phyloP scores from a whole-genome alignment of 2,329 filamentous ascomycete species.

The Gaeumannomyces tritici region DNA sequence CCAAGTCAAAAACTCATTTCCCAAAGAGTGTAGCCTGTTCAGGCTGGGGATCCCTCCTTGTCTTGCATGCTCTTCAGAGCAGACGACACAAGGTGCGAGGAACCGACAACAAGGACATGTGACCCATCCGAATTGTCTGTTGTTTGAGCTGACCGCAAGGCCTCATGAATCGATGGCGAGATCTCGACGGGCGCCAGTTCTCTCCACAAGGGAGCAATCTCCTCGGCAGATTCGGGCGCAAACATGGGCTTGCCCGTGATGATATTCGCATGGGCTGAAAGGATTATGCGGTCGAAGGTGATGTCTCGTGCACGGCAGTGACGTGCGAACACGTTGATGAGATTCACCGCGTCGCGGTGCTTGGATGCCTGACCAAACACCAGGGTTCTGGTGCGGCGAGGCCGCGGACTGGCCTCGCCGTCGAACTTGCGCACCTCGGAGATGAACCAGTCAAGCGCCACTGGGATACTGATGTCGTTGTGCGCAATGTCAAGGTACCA shows the following conservation, averaged over 20 bases:
- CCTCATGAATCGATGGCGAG: not conserved
- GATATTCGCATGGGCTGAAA: not conserved
- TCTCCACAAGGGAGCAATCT: not conserved
- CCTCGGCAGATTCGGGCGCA: not conserved
- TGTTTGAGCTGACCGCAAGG: not conserved
- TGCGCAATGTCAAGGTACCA: constrained; percentile 4
- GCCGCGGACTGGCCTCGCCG: not conserved
- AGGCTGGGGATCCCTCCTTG: not conserved
- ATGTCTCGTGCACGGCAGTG: not conserved
- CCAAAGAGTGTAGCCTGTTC: not conserved
- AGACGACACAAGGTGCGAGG: constrained; percentile 6
- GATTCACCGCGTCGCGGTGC: not conserved
- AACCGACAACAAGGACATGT: constrained; percentile 2
- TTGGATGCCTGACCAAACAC: constrained; percentile 1
- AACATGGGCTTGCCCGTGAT: constrained; percentile 2
- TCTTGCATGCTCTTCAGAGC: constrained; percentile 5
- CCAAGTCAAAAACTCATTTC: too few relatives aligned
- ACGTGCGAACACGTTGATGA: not conserved
- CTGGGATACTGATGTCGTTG: constrained; percentile 3
- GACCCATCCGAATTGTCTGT: not conserved
- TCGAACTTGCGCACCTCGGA: constrained; percentile 1
- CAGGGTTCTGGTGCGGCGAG: not conserved
- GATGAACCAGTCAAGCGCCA: constrained; percentile 2
- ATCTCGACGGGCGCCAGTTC: not conserved
- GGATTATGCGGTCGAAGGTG: not conserved